These are phyloP conservation scores for Ophiobolus disseminans DNA, from an alignment of 2,329 filamentous ascomycete species.

Conservation along the genomic window DNA sequence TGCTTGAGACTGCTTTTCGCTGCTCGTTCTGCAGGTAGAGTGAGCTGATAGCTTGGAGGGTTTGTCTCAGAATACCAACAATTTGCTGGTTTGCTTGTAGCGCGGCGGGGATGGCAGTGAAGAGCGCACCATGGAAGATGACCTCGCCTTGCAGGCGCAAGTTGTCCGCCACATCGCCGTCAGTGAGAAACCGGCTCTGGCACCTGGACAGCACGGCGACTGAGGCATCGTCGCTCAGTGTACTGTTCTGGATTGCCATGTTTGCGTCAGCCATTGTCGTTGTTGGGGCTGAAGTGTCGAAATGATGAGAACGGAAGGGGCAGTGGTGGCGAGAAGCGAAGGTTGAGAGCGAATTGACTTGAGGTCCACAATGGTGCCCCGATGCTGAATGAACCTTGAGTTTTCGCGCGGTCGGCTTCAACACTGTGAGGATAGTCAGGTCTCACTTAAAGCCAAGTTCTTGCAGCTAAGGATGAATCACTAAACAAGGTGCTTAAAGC, in stretches of 20 bases:
- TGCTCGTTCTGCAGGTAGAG: background rate
- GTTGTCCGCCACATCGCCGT: background rate
- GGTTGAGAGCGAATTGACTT: no score
- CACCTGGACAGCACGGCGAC: background rate
- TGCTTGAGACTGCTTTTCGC: background rate
- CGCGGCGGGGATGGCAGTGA: background rate
- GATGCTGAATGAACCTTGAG: no score
- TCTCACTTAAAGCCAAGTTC: no score
- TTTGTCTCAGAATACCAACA: background rate
- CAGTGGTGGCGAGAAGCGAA: no score
- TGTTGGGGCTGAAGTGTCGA: no score
- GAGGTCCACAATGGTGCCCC: no score
- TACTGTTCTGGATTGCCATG: background rate
- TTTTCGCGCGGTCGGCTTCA: no score
- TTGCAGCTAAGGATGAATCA: no score
- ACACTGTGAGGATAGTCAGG: no score
- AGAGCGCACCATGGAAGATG: background rate
- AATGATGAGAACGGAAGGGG: no score
- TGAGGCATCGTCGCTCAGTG: background rate
- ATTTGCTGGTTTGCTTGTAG: background rate
- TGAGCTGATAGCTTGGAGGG: background rate
- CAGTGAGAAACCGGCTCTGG: background rate
- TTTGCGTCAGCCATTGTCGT: no score
- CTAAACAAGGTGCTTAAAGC: no score
- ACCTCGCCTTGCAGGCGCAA: background rate